Evolutionary conservation across 768 basidiomycete species (phyloP).

Genomic region (Mycena albidolilacea): DNA sequence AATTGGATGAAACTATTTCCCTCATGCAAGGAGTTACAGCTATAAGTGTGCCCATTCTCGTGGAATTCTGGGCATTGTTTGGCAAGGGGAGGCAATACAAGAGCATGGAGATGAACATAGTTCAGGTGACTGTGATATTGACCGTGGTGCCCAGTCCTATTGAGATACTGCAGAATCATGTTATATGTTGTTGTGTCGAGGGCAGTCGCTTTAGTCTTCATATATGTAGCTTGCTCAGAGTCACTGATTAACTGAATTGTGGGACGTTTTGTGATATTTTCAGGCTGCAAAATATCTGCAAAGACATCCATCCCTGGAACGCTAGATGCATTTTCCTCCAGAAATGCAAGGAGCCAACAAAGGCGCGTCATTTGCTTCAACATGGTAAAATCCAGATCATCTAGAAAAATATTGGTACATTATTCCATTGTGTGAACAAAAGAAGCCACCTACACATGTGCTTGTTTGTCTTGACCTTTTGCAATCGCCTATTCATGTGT

Average conservation of each 20-base stretch:
- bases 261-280: background rate
- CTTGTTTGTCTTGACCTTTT: conserved; percentile 28
- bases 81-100: conserved; percentile 10
- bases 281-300: conserved; percentile 4
- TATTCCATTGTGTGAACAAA: background rate
- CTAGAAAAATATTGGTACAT: conserved; percentile 4
- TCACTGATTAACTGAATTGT: background rate
- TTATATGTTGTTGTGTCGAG: conserved; percentile 1
- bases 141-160: background rate
- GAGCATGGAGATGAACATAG: background rate
- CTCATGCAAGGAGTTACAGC: background rate
- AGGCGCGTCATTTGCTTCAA: conserved; percentile 1
- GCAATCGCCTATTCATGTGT: conserved; percentile 29
- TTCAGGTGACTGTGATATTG: background rate
- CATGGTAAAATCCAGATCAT: conserved; percentile 21
- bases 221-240: background rate
- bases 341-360: background rate
- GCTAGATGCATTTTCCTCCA: background rate
- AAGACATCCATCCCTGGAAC: background rate
- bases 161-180: conserved; percentile 6
- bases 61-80: background rate
- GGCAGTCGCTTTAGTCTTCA: background rate
- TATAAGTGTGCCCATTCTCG: background rate
- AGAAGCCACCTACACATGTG: conserved; percentile 13
- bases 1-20: background rate